A percentile compares a stretch with the other conserved stretches of the same genome.
phyloP scores from a whole-genome alignment of 2,329 filamentous ascomycete genomes.

The Pseudogymnoascus sp. region DNA sequence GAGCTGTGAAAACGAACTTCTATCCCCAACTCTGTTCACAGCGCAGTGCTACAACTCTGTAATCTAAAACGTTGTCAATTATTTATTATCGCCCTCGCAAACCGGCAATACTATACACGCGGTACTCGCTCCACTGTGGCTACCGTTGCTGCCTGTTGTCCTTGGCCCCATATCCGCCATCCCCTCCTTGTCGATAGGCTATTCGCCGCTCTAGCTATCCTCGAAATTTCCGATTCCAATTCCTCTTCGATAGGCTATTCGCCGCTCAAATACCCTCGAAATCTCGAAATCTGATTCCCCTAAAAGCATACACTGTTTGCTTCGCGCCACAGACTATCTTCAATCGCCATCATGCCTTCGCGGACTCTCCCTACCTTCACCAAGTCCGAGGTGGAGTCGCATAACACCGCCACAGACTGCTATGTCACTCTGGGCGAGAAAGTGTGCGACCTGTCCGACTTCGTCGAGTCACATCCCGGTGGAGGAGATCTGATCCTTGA shows the following conservation, averaged over 20 bases:
- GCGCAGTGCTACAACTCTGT: not conserved
- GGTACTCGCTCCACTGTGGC: not conserved
- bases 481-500: slow-evolving; percentile 82
- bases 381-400: slow-evolving; percentile 68
- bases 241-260: not conserved
- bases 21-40: not conserved
- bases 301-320: not conserved
- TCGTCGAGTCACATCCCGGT: slow-evolving; percentile 83
- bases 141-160: not conserved
- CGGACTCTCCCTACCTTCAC: slow-evolving; percentile 78
- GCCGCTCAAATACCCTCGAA: not conserved
- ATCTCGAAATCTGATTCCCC: not conserved
- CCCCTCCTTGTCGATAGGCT: not conserved
- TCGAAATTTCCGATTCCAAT: not conserved
- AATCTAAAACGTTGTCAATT: not conserved
- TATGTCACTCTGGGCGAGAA: slow-evolving; percentile 86
- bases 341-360: slow-evolving; percentile 55
- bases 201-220: not conserved
- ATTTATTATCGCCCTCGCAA: not conserved
- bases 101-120: not conserved
- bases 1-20: not conserved
- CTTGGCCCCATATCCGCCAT: not conserved
- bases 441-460: slow-evolving; percentile 92
- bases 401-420: slow-evolving; percentile 75
- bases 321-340: not conserved